Evolutionary conservation across 305 asterid genomes (phyloP).

Genomic region (Striga hermonthica): DNA sequence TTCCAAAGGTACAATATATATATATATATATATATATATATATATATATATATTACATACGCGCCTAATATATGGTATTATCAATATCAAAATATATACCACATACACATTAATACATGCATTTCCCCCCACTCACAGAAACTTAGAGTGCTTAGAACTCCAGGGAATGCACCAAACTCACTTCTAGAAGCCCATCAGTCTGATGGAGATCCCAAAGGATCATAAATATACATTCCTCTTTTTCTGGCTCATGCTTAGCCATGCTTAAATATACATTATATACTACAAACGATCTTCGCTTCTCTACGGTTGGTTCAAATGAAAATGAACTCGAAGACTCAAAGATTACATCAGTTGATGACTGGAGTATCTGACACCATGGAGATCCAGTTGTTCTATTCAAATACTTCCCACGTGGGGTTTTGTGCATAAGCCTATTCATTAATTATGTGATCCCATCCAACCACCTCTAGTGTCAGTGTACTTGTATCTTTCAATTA

Average conservation of each 20-base stretch:
- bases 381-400: background rate
- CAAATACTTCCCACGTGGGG: constrained; percentile 10
- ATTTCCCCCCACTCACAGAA: too few relatives aligned
- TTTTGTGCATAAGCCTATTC: background rate
- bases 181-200: too few relatives aligned
- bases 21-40: too few relatives aligned
- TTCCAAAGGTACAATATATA: too few relatives aligned
- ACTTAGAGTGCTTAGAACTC: too few relatives aligned
- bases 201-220: too few relatives aligned
- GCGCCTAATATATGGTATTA: too few relatives aligned
- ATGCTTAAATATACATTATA: background rate
- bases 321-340: constrained; percentile 10
- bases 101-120: too few relatives aligned
- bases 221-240: background rate
- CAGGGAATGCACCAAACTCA: too few relatives aligned
- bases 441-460: background rate
- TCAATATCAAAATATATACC: too few relatives aligned
- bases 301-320: background rate
- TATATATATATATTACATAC: too few relatives aligned
- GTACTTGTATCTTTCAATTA: background rate
- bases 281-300: background rate
- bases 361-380: background rate
- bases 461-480: constrained; percentile 5
- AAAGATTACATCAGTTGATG: constrained; percentile 2
- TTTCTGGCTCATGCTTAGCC: background rate